phyloP scores from a whole-genome alignment of 2,329 filamentous ascomycete species.

The Xylariaceae sp. region DNA sequence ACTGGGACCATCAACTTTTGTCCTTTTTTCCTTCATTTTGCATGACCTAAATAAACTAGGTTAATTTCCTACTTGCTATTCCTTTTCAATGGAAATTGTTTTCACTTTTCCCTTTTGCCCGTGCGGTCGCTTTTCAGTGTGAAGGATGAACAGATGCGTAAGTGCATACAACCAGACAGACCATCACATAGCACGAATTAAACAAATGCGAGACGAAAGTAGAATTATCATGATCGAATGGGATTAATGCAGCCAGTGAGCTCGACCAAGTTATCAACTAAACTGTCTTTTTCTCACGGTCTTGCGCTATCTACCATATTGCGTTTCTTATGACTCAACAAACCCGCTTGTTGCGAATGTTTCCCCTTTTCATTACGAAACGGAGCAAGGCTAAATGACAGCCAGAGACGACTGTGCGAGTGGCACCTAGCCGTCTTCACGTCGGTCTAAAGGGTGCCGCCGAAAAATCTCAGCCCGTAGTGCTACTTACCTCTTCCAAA shows the following conservation, averaged over 20 bases:
- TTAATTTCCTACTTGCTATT: background rate
- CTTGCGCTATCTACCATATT: constrained; percentile 8
- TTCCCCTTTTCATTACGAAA: constrained; percentile 1
- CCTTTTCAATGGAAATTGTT: no score
- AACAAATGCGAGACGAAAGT: background rate
- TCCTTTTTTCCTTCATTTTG: background rate
- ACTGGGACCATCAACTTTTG: background rate
- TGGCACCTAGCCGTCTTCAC: background rate
- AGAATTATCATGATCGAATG: background rate
- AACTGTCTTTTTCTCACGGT: background rate
- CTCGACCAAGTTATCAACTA: background rate
- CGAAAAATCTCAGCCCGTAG: constrained; percentile 5
- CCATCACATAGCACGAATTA: background rate
- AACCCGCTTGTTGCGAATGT: constrained; percentile 5
- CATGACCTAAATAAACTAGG: background rate
- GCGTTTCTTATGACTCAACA: background rate
- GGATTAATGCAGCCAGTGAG: background rate
- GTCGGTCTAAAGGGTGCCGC: constrained; percentile 2
- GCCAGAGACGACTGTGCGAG: background rate
- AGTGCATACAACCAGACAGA: no score
- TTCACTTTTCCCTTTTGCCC: no score
- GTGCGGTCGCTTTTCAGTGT: no score
- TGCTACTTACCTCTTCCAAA: constrained; percentile 9
- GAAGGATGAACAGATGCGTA: no score
- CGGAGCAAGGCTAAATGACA: constrained; percentile 1